Conservation (phyloP, 2,329 filamentous ascomycete species). For the Coniochaeta hoffmannii region DNA sequence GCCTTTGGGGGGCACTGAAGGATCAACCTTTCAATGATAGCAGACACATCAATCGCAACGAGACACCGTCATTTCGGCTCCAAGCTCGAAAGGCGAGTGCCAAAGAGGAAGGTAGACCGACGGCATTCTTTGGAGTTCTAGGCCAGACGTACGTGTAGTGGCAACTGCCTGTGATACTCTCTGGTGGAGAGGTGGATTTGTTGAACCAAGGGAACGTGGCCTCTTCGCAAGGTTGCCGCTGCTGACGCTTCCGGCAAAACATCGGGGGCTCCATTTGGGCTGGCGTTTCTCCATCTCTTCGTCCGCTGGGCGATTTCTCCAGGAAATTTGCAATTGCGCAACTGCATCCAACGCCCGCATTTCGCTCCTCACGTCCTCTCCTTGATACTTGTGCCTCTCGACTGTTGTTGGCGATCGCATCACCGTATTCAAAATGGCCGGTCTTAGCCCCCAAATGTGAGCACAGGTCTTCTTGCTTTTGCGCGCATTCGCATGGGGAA, state of each 20-base stretch:
- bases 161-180: not conserved
- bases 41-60: not conserved
- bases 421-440: constrained; percentile 43
- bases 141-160: not conserved
- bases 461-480: constrained; percentile 13
- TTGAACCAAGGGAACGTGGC: not conserved
- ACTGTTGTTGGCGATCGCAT: not conserved
- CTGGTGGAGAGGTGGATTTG: not conserved
- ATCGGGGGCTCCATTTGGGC: not conserved
- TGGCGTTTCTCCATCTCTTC: not conserved
- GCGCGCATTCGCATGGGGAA: not conserved
- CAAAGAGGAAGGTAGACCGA: not conserved
- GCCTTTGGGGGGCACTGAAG: too few species aligned
- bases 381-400: not conserved
- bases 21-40: not conserved
- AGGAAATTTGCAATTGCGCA: constrained; percentile 1
- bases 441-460: constrained; percentile 58
- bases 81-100: not conserved
- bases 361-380: not conserved
- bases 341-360: not conserved
- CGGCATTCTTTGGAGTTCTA: not conserved
- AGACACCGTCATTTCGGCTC: not conserved
- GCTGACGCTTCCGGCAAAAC: not conserved
- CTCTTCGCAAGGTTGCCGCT: not conserved
- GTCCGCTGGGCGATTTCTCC: not conserved